These are phyloP conservation scores for Leccinum subtestaceum DNA, from an alignment of 768 basidiomycete genomes.

Conservation along the genomic window DNA sequence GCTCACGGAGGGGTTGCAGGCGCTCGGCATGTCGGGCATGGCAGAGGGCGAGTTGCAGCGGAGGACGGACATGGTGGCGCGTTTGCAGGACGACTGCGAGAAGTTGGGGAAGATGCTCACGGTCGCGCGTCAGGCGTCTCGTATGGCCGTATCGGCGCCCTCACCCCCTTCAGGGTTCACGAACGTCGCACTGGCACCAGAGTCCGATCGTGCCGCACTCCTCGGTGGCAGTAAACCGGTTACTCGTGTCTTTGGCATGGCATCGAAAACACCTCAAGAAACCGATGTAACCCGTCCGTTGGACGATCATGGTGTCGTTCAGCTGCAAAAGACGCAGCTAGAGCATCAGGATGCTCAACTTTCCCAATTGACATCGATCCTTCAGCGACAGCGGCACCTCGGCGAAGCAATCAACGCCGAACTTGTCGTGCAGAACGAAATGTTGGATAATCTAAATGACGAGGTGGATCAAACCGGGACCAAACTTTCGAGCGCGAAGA, in stretches of 20 bases:
- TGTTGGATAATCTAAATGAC: slow-evolving; percentile 74
- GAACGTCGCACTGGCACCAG: slow-evolving; percentile 37
- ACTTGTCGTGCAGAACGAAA: slow-evolving; percentile 78
- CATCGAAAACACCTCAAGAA: slow-evolving; percentile 58
- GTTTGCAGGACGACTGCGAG: slow-evolving; percentile 88
- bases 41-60: slow-evolving; percentile 90
- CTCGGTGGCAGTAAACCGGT: slow-evolving; percentile 52
- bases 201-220: slow-evolving; percentile 64
- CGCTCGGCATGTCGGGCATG: slow-evolving; percentile 67
- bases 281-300: slow-evolving; percentile 84
- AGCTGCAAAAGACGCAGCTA: slow-evolving; percentile 78
- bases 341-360: slow-evolving; percentile 82
- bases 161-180: slow-evolving; percentile 31
- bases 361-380: slow-evolving; percentile 73
- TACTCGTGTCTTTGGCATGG: slow-evolving; percentile 77
- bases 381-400: slow-evolving; percentile 81
- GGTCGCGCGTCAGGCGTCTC: slow-evolving; percentile 57
- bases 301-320: slow-evolving; percentile 77
- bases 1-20: slow-evolving; percentile 67
- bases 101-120: slow-evolving; percentile 85
- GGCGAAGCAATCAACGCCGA: slow-evolving; percentile 85
- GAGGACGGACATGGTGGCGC: slow-evolving; percentile 83
- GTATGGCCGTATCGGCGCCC: slow-evolving; percentile 28
- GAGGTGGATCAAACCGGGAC: slow-evolving; percentile 77
- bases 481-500: slow-evolving; percentile 78